Base-by-base conservation (phyloP, 2,329 filamentous ascomycete genomes). In the Shiraia sp. region DNA sequence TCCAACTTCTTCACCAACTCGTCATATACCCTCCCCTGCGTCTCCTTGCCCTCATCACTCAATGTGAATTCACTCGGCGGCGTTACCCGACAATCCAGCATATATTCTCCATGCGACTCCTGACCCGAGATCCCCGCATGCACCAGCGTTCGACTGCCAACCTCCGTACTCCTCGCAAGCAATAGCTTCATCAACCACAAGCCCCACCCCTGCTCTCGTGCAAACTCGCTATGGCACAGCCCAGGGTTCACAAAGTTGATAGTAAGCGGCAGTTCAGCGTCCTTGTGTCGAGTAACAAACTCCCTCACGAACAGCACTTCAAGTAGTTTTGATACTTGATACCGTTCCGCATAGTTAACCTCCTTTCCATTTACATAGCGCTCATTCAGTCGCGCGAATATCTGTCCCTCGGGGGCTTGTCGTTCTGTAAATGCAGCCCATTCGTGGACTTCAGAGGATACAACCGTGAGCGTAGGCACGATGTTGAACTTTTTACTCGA, bases 91-190 rank as follows among this genome's bases (percentile, higher is more conserved):
- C 59, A 65, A 36, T 75, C 58, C 26, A 55, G 65, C 32, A 74
- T 36, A 44, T 73, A 76, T 48, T 69, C 54, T 0, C 73, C 73
- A 50, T 75, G 71, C 1, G 53, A 65, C 44, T 71, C 66, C 3
- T 48, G 40, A 0, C 71, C 72, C 13, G 49, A 52, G 6, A 54
- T 36, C 3, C 61, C 72, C 0, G 67, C 71, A 46, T 69, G 55
- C 1, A 73, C 70, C n/a, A 75, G 54, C 2, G 65, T 74, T 15
- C 72, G 49, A 7, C 59, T 60, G 0, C 74, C 73, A 2, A 69
- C 65, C 42, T 75, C 72, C 0, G 68, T 72, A 2, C 59, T 65
- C 2, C 72, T 53, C 3, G 65, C 70, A 10, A 68, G 44, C 4
- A 64, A 12, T 9, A 53, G 36, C 6, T 53, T 47, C n/a, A 57